Conservation (phyloP, 257 asterid genomes). For the Perilla frutescens region DNA sequence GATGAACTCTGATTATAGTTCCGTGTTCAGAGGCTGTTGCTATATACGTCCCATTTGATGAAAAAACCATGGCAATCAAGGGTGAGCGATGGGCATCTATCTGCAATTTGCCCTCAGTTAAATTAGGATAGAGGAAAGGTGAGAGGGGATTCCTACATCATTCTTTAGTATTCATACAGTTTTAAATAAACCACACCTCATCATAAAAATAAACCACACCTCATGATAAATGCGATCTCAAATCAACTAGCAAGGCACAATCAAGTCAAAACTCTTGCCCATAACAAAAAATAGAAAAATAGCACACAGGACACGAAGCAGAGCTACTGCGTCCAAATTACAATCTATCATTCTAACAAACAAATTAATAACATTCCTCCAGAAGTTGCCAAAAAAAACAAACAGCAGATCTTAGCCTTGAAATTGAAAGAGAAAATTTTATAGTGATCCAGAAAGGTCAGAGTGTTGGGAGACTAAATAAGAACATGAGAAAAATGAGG, state of each 20-base stretch:
- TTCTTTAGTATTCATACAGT: neutral
- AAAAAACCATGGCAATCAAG: conserved; percentile 77
- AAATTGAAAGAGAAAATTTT: neutral
- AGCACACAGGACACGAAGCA: neutral
- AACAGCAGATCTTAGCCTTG: neutral
- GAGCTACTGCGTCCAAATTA: conserved; percentile 7
- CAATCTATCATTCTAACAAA: conserved; percentile 19
- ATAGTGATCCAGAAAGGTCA: neutral
- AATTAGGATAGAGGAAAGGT: conserved; percentile 14
- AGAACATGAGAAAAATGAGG: neutral
- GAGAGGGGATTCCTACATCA: neutral
- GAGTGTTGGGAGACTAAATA: neutral
- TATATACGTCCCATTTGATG: conserved; percentile 80
- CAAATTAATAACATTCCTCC: conserved; percentile 8
- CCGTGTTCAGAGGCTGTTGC: conserved; percentile 97
- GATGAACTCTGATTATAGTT: conserved; percentile 90
- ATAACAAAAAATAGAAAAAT: conserved; percentile 7
- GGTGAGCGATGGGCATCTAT: conserved; percentile 96
- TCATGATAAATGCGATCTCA: neutral
- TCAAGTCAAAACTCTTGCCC: conserved; percentile 25
- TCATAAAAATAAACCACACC: neutral
- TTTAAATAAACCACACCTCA: conserved; percentile 4
- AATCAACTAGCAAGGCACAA: conserved; percentile 20
- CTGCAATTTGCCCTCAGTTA: conserved; percentile 57
- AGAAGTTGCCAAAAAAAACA: neutral